A percentile compares a stretch with the other conserved stretches of the same genome.
phyloP scores from a whole-genome alignment of 768 basidiomycete genomes.

The Coprinopsis marcescibilis region DNA sequence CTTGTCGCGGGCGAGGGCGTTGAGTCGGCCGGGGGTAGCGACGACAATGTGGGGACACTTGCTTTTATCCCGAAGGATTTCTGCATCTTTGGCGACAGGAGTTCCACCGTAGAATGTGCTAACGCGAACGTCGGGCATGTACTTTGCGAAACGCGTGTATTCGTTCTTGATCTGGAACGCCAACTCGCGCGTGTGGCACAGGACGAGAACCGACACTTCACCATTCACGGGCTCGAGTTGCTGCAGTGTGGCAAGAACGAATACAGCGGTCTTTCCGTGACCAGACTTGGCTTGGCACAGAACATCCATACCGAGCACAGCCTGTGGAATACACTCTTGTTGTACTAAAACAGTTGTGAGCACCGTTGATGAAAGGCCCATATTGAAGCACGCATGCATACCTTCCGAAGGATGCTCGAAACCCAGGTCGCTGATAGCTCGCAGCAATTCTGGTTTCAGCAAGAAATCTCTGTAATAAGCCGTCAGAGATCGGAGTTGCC shows the following conservation, averaged over 20 bases:
- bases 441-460: conserved; percentile 92
- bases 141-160: conserved; percentile 98
- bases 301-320: conserved; percentile 98
- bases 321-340: conserved; percentile 99
- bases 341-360: conserved; percentile 57
- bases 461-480: conserved; percentile 67
- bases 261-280: conserved; percentile 97
- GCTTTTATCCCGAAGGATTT: conserved; percentile 88
- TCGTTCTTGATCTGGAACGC: conserved; percentile 99
- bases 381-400: conserved; percentile 31
- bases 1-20: conserved; percentile 94
- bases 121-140: conserved; percentile 98
- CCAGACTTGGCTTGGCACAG: conserved; percentile 99
- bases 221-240: conserved; percentile 98
- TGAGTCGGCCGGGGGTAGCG: conserved; percentile 95
- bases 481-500: conserved; percentile 10
- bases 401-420: conserved; percentile 99
- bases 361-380: background rate
- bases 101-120: conserved; percentile 98
- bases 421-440: conserved; percentile 98
- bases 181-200: conserved; percentile 98
- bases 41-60: conserved; percentile 99
- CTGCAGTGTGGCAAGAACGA: conserved; percentile 95
- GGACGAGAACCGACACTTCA: conserved; percentile 94
- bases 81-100: conserved; percentile 88